A percentile compares a stretch with the other conserved stretches of the same genome.
phyloP scores from a whole-genome alignment of 306 rosid genomes.

The Gleditsia sinensis region DNA sequence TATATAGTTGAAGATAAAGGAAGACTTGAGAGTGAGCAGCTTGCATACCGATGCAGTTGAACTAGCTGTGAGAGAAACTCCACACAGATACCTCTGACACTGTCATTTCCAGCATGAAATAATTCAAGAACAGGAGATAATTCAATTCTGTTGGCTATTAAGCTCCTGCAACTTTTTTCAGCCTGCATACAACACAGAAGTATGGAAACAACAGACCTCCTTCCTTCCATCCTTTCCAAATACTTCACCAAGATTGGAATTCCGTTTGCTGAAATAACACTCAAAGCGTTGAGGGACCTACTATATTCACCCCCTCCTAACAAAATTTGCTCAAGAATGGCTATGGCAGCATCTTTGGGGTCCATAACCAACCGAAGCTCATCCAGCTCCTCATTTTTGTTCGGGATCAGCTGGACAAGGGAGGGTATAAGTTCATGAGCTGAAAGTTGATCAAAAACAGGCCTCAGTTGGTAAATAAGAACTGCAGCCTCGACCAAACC shows the following conservation, averaged over 20 bases:
- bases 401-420: constrained; percentile 57
- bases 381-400: constrained; percentile 56
- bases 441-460: constrained; percentile 65
- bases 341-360: constrained; percentile 76
- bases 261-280: constrained; percentile 71
- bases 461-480: constrained; percentile 79
- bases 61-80: constrained; percentile 88
- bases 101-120: constrained; percentile 79
- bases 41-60: constrained; percentile 64
- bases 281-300: constrained; percentile 66
- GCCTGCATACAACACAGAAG: constrained; percentile 86
- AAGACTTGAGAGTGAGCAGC: constrained; percentile 17
- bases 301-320: constrained; percentile 79
- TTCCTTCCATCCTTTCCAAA: constrained; percentile 63
- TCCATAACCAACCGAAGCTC: constrained; percentile 67
- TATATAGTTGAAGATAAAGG: constrained; percentile 23
- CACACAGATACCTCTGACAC: constrained; percentile 65
- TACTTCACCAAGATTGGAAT: constrained; percentile 65
- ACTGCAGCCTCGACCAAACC: constrained; percentile 83
- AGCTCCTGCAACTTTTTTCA: constrained; percentile 67
- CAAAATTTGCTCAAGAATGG: constrained; percentile 73
- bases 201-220: constrained; percentile 69
- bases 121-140: constrained; percentile 68
- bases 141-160: constrained; percentile 69
- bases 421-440: constrained; percentile 73